phyloP scores from a whole-genome alignment of 306 rosid genomes.

The Fagus sylvatica region DNA sequence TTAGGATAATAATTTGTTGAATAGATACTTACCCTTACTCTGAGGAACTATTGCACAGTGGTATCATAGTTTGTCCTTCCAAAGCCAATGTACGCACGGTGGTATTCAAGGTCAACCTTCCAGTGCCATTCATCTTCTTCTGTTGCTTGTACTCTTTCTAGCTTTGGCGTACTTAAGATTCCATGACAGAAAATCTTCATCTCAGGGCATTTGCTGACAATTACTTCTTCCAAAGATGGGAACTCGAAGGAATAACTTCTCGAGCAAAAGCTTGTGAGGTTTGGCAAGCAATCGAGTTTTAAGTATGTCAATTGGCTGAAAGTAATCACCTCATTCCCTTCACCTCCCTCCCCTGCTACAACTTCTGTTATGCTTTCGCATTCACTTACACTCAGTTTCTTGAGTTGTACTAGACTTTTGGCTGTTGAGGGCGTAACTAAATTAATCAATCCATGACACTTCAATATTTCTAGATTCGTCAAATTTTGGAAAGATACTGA shows the following conservation, averaged over 20 bases:
- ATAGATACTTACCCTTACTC: not conserved
- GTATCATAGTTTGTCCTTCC: not conserved
- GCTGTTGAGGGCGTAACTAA: too few relatives aligned
- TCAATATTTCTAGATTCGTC: too few relatives aligned
- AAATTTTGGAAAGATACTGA: too few relatives aligned
- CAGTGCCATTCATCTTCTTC: not conserved
- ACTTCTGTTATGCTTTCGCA: too few relatives aligned
- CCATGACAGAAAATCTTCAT: constrained; percentile 12
- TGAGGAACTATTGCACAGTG: not conserved
- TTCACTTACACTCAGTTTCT: too few relatives aligned
- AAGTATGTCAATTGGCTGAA: too few relatives aligned
- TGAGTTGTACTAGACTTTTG: too few relatives aligned
- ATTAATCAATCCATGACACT: too few relatives aligned
- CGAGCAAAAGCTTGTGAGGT: too few relatives aligned
- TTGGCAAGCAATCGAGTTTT: too few relatives aligned
- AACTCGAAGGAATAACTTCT: not conserved
- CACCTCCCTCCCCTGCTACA: too few relatives aligned
- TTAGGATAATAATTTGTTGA: not conserved
- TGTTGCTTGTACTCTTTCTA: not conserved
- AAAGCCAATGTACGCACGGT: not conserved
- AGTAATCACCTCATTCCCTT: too few relatives aligned
- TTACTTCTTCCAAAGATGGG: not conserved
- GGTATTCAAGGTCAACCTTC: not conserved
- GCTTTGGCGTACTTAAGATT: not conserved
- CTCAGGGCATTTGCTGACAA: constrained; percentile 6